Evolutionary conservation across 208 protist species (phyloP), one percentile per base, ranked within the genome.

Genomic region (Crithidia sp.): DNA sequence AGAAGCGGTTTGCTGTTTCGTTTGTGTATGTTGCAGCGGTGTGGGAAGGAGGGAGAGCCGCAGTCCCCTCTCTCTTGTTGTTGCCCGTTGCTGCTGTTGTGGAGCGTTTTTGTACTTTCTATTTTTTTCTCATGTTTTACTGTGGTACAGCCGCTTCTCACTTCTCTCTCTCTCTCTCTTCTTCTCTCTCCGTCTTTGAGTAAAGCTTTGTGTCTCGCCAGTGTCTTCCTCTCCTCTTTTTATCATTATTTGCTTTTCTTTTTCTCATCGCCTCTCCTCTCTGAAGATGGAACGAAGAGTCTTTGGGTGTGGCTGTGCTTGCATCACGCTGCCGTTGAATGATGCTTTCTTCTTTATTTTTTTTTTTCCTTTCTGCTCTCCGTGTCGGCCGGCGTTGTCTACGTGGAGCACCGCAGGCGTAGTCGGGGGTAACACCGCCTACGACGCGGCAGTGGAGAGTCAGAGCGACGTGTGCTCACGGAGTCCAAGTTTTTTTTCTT

Each of bases 41-140:
- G 28, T 28, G 28, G 28, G 28, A 28, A 28, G 28, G 28, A 28
- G 28, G 28, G 28, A 28, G 28, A 28, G 28, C 28, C 28, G 28
- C 28, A 28, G 28, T 28, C 28, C 28, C 28, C 28, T 28, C 28
- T 1, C 28, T 28, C 28, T 28, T 28, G 28, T 28, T 28, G 28
- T 28, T 28, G 28, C 28, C 0, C 28, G 1, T 28, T 28, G 28
- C 28, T 28, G 28, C 28, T 28, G 28, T 28, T 28, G 28, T 28
- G 28, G 1, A 28, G 28, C 55, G 0, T 17, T 4, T 59, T 40
- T 59, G 13, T 3, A 41, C 40, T 63, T 53, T 71, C 45, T 70
- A n/a, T 71, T 79, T 67, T 57, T 39, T 41, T 68, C 70, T 76
- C n/a, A n/a, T 39, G 63, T 62, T 50, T 70, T 44, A 12, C 74